Conservation (phyloP, 768 basidiomycete genomes). For the Guyanaporus albipodus region DNA sequence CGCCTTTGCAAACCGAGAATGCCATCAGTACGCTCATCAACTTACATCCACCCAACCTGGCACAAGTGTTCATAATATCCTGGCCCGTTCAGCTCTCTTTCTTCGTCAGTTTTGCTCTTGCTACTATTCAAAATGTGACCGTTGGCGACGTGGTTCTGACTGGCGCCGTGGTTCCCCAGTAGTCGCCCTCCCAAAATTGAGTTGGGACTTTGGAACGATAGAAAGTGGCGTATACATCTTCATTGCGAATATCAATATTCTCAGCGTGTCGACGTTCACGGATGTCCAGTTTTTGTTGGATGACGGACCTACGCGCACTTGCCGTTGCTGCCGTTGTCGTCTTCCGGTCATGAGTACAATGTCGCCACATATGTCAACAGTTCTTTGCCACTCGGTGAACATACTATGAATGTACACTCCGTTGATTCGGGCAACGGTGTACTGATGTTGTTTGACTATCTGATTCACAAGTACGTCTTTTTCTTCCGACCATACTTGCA, state of each 20-base stretch:
- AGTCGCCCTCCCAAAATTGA: constrained; percentile 6
- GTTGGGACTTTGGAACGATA: background rate
- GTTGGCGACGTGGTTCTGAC: constrained; percentile 8
- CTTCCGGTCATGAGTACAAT: constrained; percentile 9
- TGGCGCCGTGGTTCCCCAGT: constrained; percentile 1
- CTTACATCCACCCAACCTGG: no score
- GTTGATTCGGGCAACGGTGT: background rate
- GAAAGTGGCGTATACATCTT: constrained; percentile 16
- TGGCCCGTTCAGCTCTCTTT: no score
- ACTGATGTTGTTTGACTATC: constrained; percentile 11
- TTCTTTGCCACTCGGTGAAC: background rate
- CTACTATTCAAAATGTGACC: constrained; percentile 10
- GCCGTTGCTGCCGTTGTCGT: background rate
- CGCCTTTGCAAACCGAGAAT: no score
- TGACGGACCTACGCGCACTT: constrained; percentile 3
- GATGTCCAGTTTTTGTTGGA: constrained; percentile 10
- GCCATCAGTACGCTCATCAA: no score
- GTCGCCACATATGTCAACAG: constrained; percentile 11
- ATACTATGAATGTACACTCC: constrained; percentile 8
- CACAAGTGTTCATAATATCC: no score
- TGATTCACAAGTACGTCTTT: constrained; percentile 15
- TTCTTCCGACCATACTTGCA: no score
- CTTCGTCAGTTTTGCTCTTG: background rate
- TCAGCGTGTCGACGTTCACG: background rate
- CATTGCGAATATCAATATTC: constrained; percentile 10